Percentiles rank a stretch among this genome's conserved stretches.
Evolutionary conservation across 441 rosid genomes (phyloP).

Genomic region (Euphorbia celastroides): DNA sequence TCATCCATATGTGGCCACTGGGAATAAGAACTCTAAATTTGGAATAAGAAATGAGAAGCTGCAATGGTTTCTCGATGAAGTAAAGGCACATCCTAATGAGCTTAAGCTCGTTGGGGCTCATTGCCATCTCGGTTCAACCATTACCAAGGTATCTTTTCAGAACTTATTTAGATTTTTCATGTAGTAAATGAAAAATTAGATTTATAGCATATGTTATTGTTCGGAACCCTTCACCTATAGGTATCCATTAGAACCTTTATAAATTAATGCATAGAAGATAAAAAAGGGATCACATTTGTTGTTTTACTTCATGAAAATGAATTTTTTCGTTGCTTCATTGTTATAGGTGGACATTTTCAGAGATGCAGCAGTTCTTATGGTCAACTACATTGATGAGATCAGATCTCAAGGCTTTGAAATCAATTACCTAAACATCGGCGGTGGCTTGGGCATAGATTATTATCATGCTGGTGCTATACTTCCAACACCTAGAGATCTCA

Average conservation of each 20-base stretch:
- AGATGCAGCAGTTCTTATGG: conserved; percentile 94
- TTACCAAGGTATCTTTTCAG: conserved; percentile 63
- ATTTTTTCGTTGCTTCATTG: conserved; percentile 15
- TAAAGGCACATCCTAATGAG: conserved; percentile 82
- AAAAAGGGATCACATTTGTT: no score
- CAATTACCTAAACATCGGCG: conserved; percentile 88
- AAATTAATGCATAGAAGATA: neutral
- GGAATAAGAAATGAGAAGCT: conserved; percentile 98
- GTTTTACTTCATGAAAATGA: neutral
- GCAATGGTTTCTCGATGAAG: conserved; percentile 97
- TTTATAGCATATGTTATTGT: neutral
- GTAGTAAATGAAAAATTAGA: neutral
- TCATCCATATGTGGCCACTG: conserved; percentile 97
- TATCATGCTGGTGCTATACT: conserved; percentile 79
- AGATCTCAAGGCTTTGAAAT: conserved; percentile 88
- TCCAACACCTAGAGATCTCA: conserved; percentile 93
- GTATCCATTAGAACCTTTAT: neutral
- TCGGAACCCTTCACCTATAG: neutral
- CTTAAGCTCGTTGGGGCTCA: conserved; percentile 95
- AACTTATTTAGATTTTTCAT: neutral
- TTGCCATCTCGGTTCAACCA: conserved; percentile 98
- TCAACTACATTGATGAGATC: conserved; percentile 82
- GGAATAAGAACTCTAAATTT: conserved; percentile 96
- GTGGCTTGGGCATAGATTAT: conserved; percentile 97
- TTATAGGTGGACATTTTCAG: conserved; percentile 91